A percentile compares a stretch with the other conserved stretches of the same genome.
phyloP scores from a whole-genome alignment of 805 yeast genomes.

The Lachancea kluyveri region DNA sequence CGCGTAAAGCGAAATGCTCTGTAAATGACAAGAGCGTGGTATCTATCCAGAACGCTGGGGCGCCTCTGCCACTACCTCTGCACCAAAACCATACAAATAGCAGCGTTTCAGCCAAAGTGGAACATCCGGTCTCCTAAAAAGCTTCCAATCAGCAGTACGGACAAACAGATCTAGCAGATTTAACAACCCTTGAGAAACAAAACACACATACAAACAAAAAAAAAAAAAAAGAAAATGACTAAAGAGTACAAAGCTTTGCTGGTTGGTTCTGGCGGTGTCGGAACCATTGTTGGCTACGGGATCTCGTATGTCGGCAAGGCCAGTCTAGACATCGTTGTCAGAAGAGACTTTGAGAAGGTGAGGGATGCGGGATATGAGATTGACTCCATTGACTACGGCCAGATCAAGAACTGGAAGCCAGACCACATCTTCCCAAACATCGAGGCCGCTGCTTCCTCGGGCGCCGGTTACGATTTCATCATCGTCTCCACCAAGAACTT shows the following conservation, averaged over 20 bases:
- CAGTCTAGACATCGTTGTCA: conserved; percentile 48
- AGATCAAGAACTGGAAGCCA: conserved; percentile 44
- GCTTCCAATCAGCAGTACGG: no score
- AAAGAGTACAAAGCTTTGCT: conserved; percentile 37
- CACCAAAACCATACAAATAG: no score
- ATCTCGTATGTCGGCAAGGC: conserved; percentile 41
- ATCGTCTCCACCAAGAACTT: conserved; percentile 57
- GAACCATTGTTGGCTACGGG: conserved; percentile 60
- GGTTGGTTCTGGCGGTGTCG: conserved; percentile 77
- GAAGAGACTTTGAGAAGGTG: conserved; percentile 51
- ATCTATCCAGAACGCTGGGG: no score
- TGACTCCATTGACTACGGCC: conserved; percentile 52
- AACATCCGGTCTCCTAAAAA: no score
- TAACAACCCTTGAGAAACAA: no score
- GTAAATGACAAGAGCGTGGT: no score
- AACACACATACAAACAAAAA: no score
- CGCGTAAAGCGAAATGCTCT: no score
- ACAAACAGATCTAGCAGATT: no score
- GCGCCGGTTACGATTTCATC: conserved; percentile 42
- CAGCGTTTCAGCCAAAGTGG: no score
- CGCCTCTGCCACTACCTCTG: no score
- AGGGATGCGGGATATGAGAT: conserved; percentile 44
- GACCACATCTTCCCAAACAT: conserved; percentile 32
- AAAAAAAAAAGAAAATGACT: not conserved
- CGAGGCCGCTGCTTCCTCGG: conserved; percentile 33